These are phyloP conservation scores for Mycena latifolia DNA, from an alignment of 768 basidiomycete species.

Conservation along the genomic window DNA sequence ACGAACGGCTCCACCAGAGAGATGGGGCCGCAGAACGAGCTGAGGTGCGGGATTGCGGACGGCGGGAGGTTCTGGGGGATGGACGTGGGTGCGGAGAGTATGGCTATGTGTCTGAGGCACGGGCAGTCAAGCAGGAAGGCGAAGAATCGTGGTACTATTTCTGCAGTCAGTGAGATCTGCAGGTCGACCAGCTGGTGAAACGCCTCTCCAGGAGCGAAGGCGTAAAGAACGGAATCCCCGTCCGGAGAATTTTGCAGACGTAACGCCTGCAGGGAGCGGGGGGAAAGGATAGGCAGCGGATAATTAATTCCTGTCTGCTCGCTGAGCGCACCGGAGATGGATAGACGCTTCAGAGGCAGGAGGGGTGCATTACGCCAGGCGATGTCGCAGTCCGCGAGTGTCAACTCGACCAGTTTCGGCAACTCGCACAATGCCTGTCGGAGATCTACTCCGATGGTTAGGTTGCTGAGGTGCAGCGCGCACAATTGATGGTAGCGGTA, in stretches of 20 bases:
- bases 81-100: not conserved
- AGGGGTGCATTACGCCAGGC: not conserved
- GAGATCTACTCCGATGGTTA: not conserved
- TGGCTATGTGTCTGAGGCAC: not conserved
- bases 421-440: not conserved
- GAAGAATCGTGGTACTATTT: not conserved
- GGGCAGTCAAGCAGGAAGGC: conserved; percentile 3
- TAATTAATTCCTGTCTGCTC: not conserved
- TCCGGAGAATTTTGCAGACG: not conserved
- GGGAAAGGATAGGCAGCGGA: not conserved
- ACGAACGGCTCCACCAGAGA: not conserved
- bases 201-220: not conserved
- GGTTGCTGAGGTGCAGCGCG: not conserved
- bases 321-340: not conserved
- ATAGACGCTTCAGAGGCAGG: not conserved
- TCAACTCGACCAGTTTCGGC: not conserved
- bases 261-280: not conserved
- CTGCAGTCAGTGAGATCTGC: not conserved
- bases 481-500: not conserved
- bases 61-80: not conserved
- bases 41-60: not conserved
- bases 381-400: not conserved
- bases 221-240: not conserved
- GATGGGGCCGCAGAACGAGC: not conserved
- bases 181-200: not conserved